Evolutionary conservation across 1,284 basidiomycete genomes (phyloP), one percentile per base, ranked within the genome.

Genomic region (Fomitopsis palustris): DNA sequence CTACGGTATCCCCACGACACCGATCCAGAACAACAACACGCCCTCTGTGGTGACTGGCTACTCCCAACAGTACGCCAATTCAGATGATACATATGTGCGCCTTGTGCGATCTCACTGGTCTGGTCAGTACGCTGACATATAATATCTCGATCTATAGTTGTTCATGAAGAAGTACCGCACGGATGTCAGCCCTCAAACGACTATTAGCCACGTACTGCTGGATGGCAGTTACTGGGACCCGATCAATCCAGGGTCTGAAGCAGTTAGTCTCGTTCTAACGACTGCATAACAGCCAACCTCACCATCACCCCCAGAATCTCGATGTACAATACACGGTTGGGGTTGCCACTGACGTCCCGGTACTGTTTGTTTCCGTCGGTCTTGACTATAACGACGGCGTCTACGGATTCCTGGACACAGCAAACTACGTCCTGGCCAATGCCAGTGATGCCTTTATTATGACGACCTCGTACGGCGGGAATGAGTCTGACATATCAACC

Each of bases 261-360:
- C 51, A 53, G 59, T 53, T 10, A 2, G 37, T 76, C 25, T 7
- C 2, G 1, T 4, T 12, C 2, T 39, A 12, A 12, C 10, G 0
- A 8, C 9, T 4, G 4, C 8, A 21, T 12, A 23, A 19, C 9
- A 23, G 27, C 42, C 4, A 5, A 37, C 17, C n/a, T 25, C 56
- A 41, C 10, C 43, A n/a, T 17, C 33, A 19, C 25, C 38, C 6
- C 25, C 41, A 68, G 52, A 84, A 86, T 65, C 74, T 88, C 14
- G 85, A 88, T 64, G 81, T 86, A 39, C 84, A 89, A 72, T 87
- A 87, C 62, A 81, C 84, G 2, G 78, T 78, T 19, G 85, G 81
- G n/a, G n/a, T 89, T 12, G 69, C 69, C n/a, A 65, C 66, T 1
- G 67, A 58, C 27, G 68, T 70, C 8, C 68, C 66, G 4, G 63